Evolutionary conservation across 2,329 filamentous ascomycete species (phyloP).

Genomic region (Aureobasidium melanogenum): DNA sequence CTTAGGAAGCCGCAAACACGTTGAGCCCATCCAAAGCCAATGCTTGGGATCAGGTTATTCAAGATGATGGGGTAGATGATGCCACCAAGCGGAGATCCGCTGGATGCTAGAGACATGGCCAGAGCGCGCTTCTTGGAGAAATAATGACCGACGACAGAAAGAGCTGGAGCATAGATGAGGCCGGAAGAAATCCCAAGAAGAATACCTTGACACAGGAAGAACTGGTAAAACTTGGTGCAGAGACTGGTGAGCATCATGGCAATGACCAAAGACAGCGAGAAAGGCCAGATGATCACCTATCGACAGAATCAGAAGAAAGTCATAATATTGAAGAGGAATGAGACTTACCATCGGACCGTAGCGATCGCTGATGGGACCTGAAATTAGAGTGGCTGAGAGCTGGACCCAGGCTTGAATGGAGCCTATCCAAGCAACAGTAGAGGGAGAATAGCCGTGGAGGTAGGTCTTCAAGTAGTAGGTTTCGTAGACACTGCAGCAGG

Average conservation of each 20-base stretch:
- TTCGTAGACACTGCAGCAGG: slow-evolving; percentile 10
- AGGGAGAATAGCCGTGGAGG: slow-evolving; percentile 4
- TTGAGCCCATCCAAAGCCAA: slow-evolving; percentile 46
- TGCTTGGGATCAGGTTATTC: slow-evolving; percentile 32
- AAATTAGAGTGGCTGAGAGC: slow-evolving; percentile 38
- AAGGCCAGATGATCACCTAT: slow-evolving; percentile 29
- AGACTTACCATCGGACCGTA: slow-evolving; percentile 26
- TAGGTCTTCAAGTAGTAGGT: slow-evolving; percentile 13
- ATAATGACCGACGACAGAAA: slow-evolving; percentile 57
- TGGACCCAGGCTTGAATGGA: slow-evolving; percentile 40
- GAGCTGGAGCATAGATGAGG: slow-evolving; percentile 51
- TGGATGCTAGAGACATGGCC: slow-evolving; percentile 48
- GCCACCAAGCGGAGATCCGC: slow-evolving; percentile 42
- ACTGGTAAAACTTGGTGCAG: slow-evolving; percentile 38
- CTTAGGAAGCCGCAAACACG: slow-evolving; percentile 38
- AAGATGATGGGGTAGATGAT: slow-evolving; percentile 43
- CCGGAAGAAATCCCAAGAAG: slow-evolving; percentile 46
- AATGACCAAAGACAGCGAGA: slow-evolving; percentile 35
- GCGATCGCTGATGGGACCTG: slow-evolving; percentile 41
- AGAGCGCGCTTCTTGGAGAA: slow-evolving; percentile 46
- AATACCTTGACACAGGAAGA: slow-evolving; percentile 41
- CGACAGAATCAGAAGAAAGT: background rate
- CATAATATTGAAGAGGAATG: background rate
- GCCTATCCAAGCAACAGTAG: slow-evolving; percentile 40
- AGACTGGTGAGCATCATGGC: slow-evolving; percentile 43